Evolutionary conservation across 345 rosid genomes (phyloP).

Genomic region (Eucalyptus erythrocorys): DNA sequence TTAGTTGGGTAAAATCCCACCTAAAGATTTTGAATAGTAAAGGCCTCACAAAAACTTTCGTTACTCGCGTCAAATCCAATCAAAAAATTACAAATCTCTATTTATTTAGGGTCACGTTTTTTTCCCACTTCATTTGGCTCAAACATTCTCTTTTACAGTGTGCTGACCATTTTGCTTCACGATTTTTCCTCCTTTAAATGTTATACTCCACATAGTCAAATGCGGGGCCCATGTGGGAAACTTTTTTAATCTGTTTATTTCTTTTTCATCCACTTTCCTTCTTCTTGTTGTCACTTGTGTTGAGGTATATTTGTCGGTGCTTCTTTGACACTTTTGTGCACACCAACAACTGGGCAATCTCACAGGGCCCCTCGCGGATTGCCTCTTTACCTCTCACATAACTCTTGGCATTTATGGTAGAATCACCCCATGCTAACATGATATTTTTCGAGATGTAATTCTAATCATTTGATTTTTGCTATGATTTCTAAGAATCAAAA

Average conservation of each 20-base stretch:
- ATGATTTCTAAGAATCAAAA: too few species aligned
- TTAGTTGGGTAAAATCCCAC: neutral
- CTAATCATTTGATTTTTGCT: neutral
- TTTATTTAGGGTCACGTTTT: too few species aligned
- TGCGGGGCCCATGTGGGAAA: neutral
- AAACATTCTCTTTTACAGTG: neutral
- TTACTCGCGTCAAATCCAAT: neutral
- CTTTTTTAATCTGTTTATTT: neutral
- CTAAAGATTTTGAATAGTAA: neutral
- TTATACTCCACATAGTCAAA: neutral
- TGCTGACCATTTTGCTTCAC: neutral
- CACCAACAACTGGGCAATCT: neutral
- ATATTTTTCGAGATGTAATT: neutral
- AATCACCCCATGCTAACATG: neutral
- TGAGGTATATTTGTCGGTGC: neutral
- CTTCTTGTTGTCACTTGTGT: neutral
- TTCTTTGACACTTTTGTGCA: neutral
- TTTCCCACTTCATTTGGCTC: neutral
- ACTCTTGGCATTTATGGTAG: neutral
- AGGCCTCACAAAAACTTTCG: neutral
- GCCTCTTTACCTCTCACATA: neutral
- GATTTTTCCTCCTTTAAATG: neutral
- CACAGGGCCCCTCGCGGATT: accelerated
- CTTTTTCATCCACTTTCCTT: neutral
- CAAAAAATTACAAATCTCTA: too few species aligned